These are phyloP conservation scores for Withania somnifera DNA, from an alignment of 305 asterid genomes.

Conservation along the genomic window DNA sequence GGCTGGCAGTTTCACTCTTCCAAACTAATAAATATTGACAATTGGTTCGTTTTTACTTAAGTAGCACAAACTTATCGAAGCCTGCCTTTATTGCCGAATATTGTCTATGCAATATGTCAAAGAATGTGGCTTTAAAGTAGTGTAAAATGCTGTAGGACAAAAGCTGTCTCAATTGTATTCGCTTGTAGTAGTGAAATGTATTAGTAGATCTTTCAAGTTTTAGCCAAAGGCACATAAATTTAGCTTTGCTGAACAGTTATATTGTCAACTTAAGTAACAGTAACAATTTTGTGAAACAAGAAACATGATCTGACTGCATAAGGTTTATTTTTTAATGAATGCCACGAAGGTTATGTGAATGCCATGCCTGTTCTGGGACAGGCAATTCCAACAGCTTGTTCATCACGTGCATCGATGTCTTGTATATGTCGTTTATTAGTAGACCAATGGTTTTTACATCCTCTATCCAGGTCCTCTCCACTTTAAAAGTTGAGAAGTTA, in stretches of 20 bases:
- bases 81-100: neutral
- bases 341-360: neutral
- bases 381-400: neutral
- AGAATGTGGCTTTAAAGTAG: neutral
- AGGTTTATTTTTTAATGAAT: neutral
- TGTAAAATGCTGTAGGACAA: neutral
- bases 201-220: neutral
- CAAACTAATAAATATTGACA: neutral
- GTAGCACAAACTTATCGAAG: neutral
- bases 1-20: neutral
- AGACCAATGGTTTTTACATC: neutral
- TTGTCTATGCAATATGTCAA: neutral
- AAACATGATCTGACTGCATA: neutral
- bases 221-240: neutral
- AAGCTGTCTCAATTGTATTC: neutral
- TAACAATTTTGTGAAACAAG: neutral
- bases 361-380: neutral
- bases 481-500: conserved; percentile 58
- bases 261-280: neutral
- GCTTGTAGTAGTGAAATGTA: neutral
- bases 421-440: neutral
- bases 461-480: conserved; percentile 49
- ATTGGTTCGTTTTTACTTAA: neutral
- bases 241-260: neutral
- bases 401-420: neutral